Percentiles rank a stretch among this genome's conserved stretches.
Conservation (phyloP, 164 flowering plant species). For the Magnolia sinica region DNA sequence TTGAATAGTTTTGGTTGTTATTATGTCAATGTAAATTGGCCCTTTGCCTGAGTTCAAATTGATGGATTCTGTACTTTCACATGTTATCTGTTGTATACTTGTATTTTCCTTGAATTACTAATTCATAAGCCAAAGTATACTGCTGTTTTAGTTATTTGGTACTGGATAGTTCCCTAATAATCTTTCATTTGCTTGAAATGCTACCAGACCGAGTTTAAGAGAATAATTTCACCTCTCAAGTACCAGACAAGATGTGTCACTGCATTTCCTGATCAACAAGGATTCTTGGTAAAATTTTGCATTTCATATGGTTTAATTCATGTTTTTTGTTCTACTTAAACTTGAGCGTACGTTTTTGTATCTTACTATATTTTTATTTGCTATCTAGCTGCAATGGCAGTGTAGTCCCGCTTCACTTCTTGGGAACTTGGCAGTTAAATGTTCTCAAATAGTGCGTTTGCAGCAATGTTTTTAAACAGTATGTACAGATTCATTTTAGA, state of each 20-base stretch:
- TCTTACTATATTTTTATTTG: not conserved
- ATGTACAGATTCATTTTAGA: not conserved
- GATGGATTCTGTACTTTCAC: too few relatives aligned
- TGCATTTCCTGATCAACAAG: conserved; percentile 97
- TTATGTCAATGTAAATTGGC: not conserved
- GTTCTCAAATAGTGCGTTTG: not conserved
- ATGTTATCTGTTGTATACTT: not conserved
- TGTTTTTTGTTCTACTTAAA: not conserved
- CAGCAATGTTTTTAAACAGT: not conserved
- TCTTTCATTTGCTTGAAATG: not conserved
- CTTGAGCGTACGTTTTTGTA: not conserved
- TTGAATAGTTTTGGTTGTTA: not conserved
- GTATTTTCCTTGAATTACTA: not conserved
- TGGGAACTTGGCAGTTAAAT: not conserved
- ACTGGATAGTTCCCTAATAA: not conserved
- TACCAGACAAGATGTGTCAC: conserved; percentile 97
- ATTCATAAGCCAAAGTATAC: too few relatives aligned
- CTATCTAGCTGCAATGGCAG: not conserved
- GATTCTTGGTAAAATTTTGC: conserved; percentile 68
- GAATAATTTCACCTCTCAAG: conserved; percentile 80
- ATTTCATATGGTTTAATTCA: not conserved
- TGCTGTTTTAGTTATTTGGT: not conserved
- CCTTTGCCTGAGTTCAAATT: not conserved
- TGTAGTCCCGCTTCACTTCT: not conserved
- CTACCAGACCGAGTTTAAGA: conserved; percentile 77